A percentile compares a stretch with the other conserved stretches of the same genome.
These are phyloP conservation scores for Pyricularia sp. DNA, from an alignment of 2,329 filamentous ascomycete species.

Conservation along the genomic window DNA sequence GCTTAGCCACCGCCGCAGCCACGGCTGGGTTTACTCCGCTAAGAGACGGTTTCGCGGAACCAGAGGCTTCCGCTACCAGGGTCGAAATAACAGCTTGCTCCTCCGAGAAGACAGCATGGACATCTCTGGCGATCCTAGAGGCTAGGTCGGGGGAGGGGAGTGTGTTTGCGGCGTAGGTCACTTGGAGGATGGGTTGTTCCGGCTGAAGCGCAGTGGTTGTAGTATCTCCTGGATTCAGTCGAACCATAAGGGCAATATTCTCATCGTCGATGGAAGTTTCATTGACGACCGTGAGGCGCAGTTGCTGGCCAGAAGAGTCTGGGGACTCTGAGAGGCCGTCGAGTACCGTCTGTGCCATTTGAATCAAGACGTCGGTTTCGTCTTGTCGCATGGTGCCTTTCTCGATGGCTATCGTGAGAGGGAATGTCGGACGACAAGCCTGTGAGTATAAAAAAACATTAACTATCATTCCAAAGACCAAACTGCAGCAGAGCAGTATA, in stretches of 20 bases:
- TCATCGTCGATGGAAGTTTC: constrained; percentile 26
- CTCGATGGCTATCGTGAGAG: constrained; percentile 67
- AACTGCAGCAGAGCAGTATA: background rate
- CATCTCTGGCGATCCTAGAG: constrained; percentile 62
- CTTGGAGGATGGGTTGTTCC: constrained; percentile 58
- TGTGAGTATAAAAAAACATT: constrained; percentile 21
- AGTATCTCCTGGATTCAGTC: constrained; percentile 50
- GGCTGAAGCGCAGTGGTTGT: constrained; percentile 52
- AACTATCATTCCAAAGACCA: background rate
- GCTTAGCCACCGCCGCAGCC: constrained; percentile 46
- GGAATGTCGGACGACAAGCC: constrained; percentile 81
- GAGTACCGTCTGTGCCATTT: constrained; percentile 71
- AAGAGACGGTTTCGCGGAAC: background rate
- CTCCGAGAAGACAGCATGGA: constrained; percentile 70
- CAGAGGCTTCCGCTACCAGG: constrained; percentile 41
- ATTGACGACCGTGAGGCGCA: constrained; percentile 50
- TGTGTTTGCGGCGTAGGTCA: constrained; percentile 61
- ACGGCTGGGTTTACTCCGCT: constrained; percentile 26
- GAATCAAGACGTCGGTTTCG: constrained; percentile 62
- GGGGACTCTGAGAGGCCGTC: constrained; percentile 81
- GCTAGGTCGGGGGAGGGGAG: constrained; percentile 56
- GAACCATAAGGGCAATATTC: constrained; percentile 54
- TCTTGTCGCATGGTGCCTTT: constrained; percentile 49
- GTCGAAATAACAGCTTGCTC: constrained; percentile 79
- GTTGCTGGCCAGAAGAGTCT: constrained; percentile 47